Evolutionary conservation across 169 alveolate species (phyloP).

Genomic region (Plasmodium billcollinsi): DNA sequence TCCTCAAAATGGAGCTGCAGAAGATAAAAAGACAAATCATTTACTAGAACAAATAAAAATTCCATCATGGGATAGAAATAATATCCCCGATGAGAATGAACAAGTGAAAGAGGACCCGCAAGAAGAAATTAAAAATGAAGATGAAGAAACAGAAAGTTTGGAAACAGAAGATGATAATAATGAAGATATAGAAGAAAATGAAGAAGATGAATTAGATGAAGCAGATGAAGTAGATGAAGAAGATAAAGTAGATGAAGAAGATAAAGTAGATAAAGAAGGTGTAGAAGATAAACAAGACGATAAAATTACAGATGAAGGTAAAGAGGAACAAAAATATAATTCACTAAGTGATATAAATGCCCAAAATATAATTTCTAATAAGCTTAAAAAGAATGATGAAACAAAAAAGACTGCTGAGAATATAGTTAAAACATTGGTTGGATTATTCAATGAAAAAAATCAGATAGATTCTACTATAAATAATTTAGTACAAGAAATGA

Average conservation of each 20-base stretch:
- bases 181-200: neutral
- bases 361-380: neutral
- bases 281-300: neutral
- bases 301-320: neutral
- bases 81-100: slow-evolving; percentile 2
- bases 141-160: neutral
- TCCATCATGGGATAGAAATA: neutral
- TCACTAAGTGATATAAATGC: slow-evolving; percentile 1
- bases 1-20: no score
- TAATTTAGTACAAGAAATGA: no score
- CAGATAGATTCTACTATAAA: no score
- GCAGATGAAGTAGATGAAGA: neutral
- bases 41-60: slow-evolving; percentile 5
- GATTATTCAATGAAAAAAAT: neutral
- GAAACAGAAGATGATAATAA: neutral
- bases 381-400: neutral
- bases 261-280: no score
- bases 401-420: neutral
- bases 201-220: neutral
- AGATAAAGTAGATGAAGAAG: neutral
- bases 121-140: neutral
- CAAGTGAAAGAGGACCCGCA: neutral
- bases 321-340: neutral
- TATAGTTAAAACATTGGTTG: neutral
- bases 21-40: no score